These are phyloP conservation scores for Guadua angustifolia DNA, from an alignment of 176 grass and related monocot species.

Conservation along the genomic window DNA sequence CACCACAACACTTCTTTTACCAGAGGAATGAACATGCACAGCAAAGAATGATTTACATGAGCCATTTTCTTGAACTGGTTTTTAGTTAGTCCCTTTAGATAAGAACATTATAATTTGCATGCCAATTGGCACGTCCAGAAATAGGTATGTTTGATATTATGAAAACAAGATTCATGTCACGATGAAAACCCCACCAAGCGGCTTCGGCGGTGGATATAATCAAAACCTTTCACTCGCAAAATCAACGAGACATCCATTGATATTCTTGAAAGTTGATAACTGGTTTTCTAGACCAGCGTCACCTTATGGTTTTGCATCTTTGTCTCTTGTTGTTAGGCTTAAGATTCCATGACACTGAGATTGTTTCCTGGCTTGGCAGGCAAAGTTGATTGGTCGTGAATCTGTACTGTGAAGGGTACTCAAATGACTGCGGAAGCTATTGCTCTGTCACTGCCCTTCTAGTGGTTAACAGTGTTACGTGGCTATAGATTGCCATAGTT, in stretches of 20 bases:
- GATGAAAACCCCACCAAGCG: not conserved
- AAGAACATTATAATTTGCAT: too few relatives aligned
- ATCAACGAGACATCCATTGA: not conserved
- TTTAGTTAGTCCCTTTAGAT: not conserved
- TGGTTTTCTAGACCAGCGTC: not conserved
- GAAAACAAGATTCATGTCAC: not conserved
- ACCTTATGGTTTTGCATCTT: not conserved
- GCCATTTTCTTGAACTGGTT: not conserved
- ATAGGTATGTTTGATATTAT: not conserved
- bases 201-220: not conserved
- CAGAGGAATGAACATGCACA: not conserved
- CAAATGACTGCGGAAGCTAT: not conserved
- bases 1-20: not conserved
- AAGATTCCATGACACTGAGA: not conserved
- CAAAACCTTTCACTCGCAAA: not conserved
- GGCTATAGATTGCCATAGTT: not conserved
- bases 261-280: not conserved
- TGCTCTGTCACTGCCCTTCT: not conserved
- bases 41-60: not conserved
- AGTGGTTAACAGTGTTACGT: not conserved
- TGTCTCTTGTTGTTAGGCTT: not conserved
- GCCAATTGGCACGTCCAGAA: not conserved
- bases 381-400: not conserved
- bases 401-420: constrained; percentile 2
- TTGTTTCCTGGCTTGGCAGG: constrained; percentile 21